These are phyloP conservation scores for Mycena venus DNA, from an alignment of 768 basidiomycete genomes.

Conservation along the genomic window DNA sequence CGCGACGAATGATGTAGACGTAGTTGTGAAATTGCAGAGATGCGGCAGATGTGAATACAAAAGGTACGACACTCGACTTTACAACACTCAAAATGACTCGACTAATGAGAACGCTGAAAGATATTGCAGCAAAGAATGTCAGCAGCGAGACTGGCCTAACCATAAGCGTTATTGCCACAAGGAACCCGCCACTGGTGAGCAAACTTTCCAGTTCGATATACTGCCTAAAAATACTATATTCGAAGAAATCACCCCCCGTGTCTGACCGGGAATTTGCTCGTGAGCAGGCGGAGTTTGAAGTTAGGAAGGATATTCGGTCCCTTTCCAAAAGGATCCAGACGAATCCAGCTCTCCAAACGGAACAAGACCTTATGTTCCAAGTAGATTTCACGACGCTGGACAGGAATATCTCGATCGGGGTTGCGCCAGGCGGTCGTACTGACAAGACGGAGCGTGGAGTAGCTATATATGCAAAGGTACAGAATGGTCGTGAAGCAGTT, in stretches of 20 bases:
- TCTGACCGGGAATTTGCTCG: slow-evolving; percentile 27
- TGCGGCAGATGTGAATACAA: slow-evolving; percentile 19
- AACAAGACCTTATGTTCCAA: slow-evolving; percentile 9
- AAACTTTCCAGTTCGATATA: neutral
- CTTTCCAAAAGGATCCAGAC: slow-evolving; percentile 19
- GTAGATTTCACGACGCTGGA: slow-evolving; percentile 26
- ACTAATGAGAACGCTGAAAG: neutral
- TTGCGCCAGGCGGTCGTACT: neutral
- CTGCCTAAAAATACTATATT: neutral
- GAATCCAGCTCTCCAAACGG: slow-evolving; percentile 18
- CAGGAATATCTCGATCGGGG: slow-evolving; percentile 18
- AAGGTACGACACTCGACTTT: neutral
- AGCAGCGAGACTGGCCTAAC: slow-evolving; percentile 19
- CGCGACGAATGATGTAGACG: neutral
- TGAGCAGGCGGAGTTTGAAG: slow-evolving; percentile 9
- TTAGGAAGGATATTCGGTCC: slow-evolving; percentile 1
- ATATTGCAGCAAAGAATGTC: slow-evolving; percentile 28
- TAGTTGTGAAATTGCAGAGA: slow-evolving; percentile 14
- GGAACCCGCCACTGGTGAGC: slow-evolving; percentile 2
- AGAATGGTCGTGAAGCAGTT: slow-evolving; percentile 9
- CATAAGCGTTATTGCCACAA: slow-evolving; percentile 15
- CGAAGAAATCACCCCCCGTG: slow-evolving; percentile 17
- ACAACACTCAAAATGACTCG: too few species aligned
- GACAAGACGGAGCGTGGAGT: neutral
- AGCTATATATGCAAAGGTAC: slow-evolving; percentile 23